Base-by-base conservation (phyloP, 106 monocot species). In the Dendrobium nobile region DNA sequence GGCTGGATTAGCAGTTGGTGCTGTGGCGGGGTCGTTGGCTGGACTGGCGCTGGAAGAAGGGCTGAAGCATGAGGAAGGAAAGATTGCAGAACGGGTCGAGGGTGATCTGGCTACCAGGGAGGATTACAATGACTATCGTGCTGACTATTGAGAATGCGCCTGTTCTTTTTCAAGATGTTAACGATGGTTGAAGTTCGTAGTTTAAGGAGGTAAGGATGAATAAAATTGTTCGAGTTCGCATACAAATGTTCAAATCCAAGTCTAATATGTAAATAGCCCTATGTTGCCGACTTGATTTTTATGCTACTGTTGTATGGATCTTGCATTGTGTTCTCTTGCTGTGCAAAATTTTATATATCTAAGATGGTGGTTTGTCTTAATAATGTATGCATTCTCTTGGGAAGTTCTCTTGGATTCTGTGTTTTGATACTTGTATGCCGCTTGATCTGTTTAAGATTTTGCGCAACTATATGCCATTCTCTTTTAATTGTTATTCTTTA, bases 1-100 rank as follows among this genome's bases (percentile, higher is more conserved):
- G 19, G 73, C 83, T 8, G 95, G 93, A 3, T 64, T 89, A 64
- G 88, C 88, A 0, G 89, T 95, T 26, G 98, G 94, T 28, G 88
- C 94, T 6, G 92, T 86, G 64, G 85, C 93, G 0, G 92, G 98
- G 73, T 82, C 89, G 0, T 48, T 99, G 41, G 88, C 91, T 41
- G 98, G 89, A 24, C 73, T 98, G 81, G 73, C 87, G 10, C 84
- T 98, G 72, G 92, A 85, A 47, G 91, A 95, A 87, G 92, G 89
- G n/a, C 11, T 82, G 47, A 92, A 92, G 81, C 84, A 90, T 51
- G 89, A 89, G 78, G 94, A 94, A 83, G 89, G 89, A 51, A 94
- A 89, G 89, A 43, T 86, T 79, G 73, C 85, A 9, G 93, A 87
- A 40, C 84, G 85, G 82, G 84, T 83, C 10, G 88, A 90, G 81